Evolutionary conservation across 768 basidiomycete species (phyloP).

Genomic region (Galerina marginata): DNA sequence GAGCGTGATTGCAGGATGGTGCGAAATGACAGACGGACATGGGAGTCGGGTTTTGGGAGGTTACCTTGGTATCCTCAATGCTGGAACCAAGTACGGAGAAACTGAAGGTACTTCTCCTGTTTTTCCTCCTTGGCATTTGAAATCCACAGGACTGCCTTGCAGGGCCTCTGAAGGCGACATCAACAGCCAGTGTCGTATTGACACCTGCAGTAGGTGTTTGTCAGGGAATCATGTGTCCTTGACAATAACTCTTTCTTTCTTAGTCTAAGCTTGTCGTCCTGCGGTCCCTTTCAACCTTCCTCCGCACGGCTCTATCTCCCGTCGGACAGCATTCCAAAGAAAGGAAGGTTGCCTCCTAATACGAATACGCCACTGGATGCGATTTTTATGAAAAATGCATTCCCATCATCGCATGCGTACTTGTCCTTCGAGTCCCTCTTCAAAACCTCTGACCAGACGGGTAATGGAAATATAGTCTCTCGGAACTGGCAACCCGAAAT

Average conservation of each 20-base stretch:
- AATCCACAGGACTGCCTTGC: slow-evolving; percentile 1
- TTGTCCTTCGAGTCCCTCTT: slow-evolving; percentile 56
- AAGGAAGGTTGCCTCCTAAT: background rate
- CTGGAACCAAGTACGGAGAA: slow-evolving; percentile 65
- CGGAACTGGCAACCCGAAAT: slow-evolving; percentile 41
- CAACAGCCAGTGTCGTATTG: slow-evolving; percentile 68
- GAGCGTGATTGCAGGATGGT: slow-evolving; percentile 73
- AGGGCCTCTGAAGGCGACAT: slow-evolving; percentile 55
- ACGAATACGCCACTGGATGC: slow-evolving; percentile 40
- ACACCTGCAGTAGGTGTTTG: slow-evolving; percentile 59
- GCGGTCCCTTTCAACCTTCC: slow-evolving; percentile 72
- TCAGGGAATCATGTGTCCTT: background rate
- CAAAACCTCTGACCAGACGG: slow-evolving; percentile 25
- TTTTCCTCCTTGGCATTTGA: background rate
- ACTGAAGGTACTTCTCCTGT: slow-evolving; percentile 48
- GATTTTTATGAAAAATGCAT: slow-evolving; percentile 72
- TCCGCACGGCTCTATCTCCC: slow-evolving; percentile 50
- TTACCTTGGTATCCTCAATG: slow-evolving; percentile 79
- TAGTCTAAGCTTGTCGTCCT: slow-evolving; percentile 84
- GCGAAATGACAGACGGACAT: slow-evolving; percentile 51
- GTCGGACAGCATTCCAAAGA: slow-evolving; percentile 20
- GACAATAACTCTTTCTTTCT: slow-evolving; percentile 6
- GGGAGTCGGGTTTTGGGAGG: slow-evolving; percentile 76
- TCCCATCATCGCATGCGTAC: slow-evolving; percentile 57
- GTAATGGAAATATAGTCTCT: slow-evolving; percentile 3